Evolutionary conservation across 352 stramenopile genomes (phyloP).

Genomic region (Globisporangium nagaii): DNA sequence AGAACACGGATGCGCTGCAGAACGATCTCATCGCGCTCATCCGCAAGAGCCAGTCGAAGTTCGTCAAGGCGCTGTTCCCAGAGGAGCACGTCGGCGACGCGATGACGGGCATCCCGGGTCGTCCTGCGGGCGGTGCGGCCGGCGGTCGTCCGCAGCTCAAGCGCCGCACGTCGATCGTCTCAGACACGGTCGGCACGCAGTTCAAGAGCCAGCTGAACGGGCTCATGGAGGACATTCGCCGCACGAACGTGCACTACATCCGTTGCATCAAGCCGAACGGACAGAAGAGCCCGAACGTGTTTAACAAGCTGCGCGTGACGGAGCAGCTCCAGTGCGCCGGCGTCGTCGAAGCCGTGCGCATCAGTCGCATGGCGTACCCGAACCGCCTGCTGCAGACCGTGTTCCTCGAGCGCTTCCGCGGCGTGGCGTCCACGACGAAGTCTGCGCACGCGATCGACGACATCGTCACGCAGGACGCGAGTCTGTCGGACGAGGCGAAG

Average conservation of each 20-base stretch:
- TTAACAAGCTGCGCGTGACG: slow-evolving; percentile 90
- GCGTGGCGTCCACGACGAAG: slow-evolving; percentile 27
- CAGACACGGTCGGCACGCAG: slow-evolving; percentile 78
- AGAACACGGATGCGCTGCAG: slow-evolving; percentile 95
- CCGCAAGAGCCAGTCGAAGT: slow-evolving; percentile 57
- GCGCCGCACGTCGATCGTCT: slow-evolving; percentile 78
- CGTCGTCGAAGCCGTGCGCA: slow-evolving; percentile 98
- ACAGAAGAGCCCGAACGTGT: slow-evolving; percentile 85
- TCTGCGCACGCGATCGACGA: not conserved
- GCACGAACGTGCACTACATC: slow-evolving; percentile 97
- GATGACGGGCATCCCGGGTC: slow-evolving; percentile 29
- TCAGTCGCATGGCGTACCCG: slow-evolving; percentile 97
- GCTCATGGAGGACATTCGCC: slow-evolving; percentile 93
- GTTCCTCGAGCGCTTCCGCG: slow-evolving; percentile 83
- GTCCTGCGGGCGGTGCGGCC: not conserved
- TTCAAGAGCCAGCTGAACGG: slow-evolving; percentile 91
- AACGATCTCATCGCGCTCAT: slow-evolving; percentile 89
- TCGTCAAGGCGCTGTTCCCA: slow-evolving; percentile 76
- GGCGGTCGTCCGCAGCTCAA: slow-evolving; percentile 33
- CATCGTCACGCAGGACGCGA: not conserved
- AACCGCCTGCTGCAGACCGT: slow-evolving; percentile 92
- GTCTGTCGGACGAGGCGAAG: slow-evolving; percentile 29
- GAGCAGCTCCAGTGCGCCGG: slow-evolving; percentile 97
- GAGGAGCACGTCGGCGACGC: slow-evolving; percentile 55
- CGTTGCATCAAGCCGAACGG: slow-evolving; percentile 99